phyloP scores from a whole-genome alignment of 2,329 filamentous ascomycete genomes.

The Cladosporium sp. region DNA sequence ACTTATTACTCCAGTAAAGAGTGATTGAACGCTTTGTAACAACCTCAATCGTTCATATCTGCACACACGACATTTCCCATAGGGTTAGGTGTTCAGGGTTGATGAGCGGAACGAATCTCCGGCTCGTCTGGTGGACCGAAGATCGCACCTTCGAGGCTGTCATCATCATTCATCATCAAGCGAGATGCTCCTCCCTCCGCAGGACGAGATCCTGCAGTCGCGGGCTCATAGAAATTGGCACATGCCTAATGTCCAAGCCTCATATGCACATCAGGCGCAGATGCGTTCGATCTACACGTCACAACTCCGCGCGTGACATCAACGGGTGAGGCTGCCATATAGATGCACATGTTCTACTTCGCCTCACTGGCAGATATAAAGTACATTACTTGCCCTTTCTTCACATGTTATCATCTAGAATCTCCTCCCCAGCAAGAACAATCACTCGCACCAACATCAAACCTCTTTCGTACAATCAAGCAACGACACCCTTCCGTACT shows the following conservation, averaged over 20 bases:
- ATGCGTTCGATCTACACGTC: conserved; percentile 15
- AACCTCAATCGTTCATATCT: neutral
- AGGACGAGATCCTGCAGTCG: neutral
- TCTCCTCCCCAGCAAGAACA: conserved; percentile 8
- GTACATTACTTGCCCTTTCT: neutral
- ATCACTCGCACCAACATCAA: neutral
- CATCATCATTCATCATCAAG: conserved; percentile 8
- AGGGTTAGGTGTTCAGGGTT: neutral
- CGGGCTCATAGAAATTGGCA: neutral
- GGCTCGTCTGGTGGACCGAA: neutral
- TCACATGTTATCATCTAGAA: conserved; percentile 9
- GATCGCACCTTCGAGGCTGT: neutral
- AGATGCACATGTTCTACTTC: neutral
- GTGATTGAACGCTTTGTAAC: neutral
- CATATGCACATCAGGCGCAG: neutral
- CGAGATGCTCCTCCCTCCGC: neutral
- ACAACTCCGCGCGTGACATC: conserved; percentile 8
- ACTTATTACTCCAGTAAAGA: neutral
- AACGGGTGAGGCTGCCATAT: conserved; percentile 3
- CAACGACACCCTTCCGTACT: conserved; percentile 19
- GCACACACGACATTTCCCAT: neutral
- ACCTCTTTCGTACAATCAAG: neutral
- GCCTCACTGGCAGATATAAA: neutral
- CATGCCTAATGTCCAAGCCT: neutral
- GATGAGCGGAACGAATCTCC: neutral